A percentile compares a stretch with the other conserved stretches of the same genome.
Evolutionary conservation across 176 grass and related monocot genomes (phyloP).

Genomic region (Avena insularis): DNA sequence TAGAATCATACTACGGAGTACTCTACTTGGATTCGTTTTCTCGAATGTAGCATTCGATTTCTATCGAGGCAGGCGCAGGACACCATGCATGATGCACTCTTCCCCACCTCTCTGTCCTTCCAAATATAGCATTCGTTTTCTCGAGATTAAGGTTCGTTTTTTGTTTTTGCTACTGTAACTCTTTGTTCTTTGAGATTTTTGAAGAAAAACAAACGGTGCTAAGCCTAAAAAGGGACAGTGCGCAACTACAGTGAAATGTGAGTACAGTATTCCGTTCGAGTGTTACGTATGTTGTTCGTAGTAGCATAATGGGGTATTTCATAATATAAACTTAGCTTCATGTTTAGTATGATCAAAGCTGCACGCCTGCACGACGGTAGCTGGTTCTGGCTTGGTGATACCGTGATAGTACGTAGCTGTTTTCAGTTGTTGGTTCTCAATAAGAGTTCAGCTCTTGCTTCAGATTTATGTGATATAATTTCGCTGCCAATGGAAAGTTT

Average conservation of each 20-base stretch:
- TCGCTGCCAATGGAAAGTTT: not conserved
- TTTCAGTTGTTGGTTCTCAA: not conserved
- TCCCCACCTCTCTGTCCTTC: not conserved
- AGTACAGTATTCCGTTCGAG: too few species aligned
- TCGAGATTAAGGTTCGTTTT: too few species aligned
- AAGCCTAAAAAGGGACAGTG: too few species aligned
- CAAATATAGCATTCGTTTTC: constrained; percentile 3
- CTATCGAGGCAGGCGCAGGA: too few species aligned
- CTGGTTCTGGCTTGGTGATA: not conserved
- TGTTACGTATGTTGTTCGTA: too few species aligned
- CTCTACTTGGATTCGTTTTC: too few species aligned
- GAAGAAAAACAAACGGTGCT: too few species aligned
- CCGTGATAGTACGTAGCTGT: too few species aligned
- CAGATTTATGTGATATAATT: not conserved
- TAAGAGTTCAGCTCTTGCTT: not conserved
- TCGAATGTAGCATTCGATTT: too few species aligned
- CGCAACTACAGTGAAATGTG: too few species aligned
- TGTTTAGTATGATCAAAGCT: not conserved
- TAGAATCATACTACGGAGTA: constrained; percentile 43
- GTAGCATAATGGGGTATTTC: not conserved
- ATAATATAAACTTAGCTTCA: not conserved
- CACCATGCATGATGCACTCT: not conserved
- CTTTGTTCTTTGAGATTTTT: too few species aligned
- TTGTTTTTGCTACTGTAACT: too few species aligned
- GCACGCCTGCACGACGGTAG: not conserved